These are phyloP conservation scores for Salvia sclarea DNA, from an alignment of 305 asterid species.

Conservation along the genomic window DNA sequence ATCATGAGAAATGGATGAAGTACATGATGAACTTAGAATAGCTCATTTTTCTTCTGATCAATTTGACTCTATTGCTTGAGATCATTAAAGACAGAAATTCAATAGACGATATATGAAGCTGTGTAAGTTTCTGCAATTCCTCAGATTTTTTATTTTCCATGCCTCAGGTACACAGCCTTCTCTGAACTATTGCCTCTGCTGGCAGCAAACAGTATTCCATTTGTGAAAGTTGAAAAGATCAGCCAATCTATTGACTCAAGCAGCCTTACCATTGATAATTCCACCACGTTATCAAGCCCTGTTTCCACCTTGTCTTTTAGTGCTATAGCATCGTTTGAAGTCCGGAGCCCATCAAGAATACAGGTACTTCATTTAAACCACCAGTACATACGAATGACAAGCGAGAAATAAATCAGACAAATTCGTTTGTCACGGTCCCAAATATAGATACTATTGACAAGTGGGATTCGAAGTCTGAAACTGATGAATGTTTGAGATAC, in stretches of 20 bases:
- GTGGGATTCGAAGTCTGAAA: background rate
- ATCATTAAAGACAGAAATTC: background rate
- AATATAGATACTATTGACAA: background rate
- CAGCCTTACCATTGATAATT: conserved; percentile 70
- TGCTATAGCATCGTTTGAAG: conserved; percentile 85
- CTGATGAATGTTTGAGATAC: background rate
- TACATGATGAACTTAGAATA: background rate
- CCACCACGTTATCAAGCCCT: conserved; percentile 65
- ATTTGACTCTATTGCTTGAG: background rate
- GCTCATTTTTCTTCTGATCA: background rate
- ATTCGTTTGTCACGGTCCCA: background rate
- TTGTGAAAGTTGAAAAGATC: conserved; percentile 84
- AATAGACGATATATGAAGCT: background rate
- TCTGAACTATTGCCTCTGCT: conserved; percentile 94
- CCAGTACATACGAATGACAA: background rate
- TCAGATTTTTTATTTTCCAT: conserved; percentile 24
- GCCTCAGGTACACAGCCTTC: conserved; percentile 87
- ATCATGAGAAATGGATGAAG: background rate
- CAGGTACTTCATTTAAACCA: conserved; percentile 46
- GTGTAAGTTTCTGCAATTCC: conserved; percentile 14
- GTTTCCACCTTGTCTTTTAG: conserved; percentile 66
- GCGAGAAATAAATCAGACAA: background rate
- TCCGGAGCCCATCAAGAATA: conserved; percentile 82
- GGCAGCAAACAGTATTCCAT: conserved; percentile 74
- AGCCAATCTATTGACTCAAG: conserved; percentile 65